Conservation (phyloP, 2,329 filamentous ascomycete genomes). For the Colletotrichum sp. region DNA sequence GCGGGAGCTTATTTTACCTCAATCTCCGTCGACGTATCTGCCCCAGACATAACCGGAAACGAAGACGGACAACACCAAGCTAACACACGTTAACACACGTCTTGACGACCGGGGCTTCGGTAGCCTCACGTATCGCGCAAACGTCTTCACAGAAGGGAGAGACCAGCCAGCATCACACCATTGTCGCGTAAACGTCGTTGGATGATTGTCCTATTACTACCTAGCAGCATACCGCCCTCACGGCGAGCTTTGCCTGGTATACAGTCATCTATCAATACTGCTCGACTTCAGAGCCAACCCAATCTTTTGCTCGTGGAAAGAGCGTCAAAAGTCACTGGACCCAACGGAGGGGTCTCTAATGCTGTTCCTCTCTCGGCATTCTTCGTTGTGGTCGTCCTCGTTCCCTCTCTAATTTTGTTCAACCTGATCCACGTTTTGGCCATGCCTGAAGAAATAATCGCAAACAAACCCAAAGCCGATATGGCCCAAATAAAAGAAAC, state of each 20-base stretch:
- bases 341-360: slow-evolving; percentile 15
- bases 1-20: too few relatives aligned
- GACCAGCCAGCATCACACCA: neutral
- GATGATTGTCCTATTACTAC: slow-evolving; percentile 14
- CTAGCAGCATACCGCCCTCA: neutral
- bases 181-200: neutral
- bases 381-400: slow-evolving; percentile 13
- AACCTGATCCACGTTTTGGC: slow-evolving; percentile 19
- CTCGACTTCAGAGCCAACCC: neutral
- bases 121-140: neutral
- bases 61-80: neutral
- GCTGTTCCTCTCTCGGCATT: slow-evolving; percentile 2
- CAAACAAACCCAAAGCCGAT: slow-evolving; percentile 8
- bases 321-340: slow-evolving; percentile 16
- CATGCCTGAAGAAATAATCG: slow-evolving; percentile 13
- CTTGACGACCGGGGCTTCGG: neutral
- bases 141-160: neutral
- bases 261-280: slow-evolving; percentile 19
- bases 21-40: too few relatives aligned
- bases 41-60: neutral
- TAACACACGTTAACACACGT: too few relatives aligned
- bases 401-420: slow-evolving; percentile 19
- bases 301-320: neutral
- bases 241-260: neutral
- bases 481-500: neutral